These are phyloP conservation scores for Capronia americana DNA, from an alignment of 2,329 filamentous ascomycete species.

Conservation along the genomic window DNA sequence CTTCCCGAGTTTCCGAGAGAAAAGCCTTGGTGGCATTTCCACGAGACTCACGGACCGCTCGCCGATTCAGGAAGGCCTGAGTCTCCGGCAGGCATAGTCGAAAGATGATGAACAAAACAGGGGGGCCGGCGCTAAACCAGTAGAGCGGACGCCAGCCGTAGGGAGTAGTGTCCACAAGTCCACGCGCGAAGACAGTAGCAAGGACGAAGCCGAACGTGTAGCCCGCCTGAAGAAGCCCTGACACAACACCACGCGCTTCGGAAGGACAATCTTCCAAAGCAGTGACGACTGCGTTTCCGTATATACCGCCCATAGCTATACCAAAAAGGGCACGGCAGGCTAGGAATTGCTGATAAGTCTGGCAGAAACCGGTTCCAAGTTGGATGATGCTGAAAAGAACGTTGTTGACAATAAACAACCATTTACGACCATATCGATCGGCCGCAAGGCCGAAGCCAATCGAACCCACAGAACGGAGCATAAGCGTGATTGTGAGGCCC, in stretches of 20 bases:
- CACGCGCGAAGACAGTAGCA: conserved; percentile 60
- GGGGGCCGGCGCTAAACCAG: conserved; percentile 86
- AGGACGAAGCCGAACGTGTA: conserved; percentile 71
- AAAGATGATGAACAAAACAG: conserved; percentile 79
- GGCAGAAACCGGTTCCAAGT: conserved; percentile 65
- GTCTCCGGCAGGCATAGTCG: conserved; percentile 82
- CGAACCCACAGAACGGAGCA: conserved; percentile 66
- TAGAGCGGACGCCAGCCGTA: conserved; percentile 84
- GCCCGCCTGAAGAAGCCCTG: conserved; percentile 66
- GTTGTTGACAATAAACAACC: conserved; percentile 66
- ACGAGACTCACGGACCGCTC: conserved; percentile 64
- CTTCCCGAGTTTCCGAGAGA: conserved; percentile 76
- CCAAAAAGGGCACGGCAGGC: conserved; percentile 67
- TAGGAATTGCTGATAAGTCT: conserved; percentile 64
- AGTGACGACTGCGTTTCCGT: conserved; percentile 67
- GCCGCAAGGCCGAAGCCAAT: conserved; percentile 63
- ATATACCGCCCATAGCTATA: conserved; percentile 65
- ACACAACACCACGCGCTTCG: conserved; percentile 64
- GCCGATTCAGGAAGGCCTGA: conserved; percentile 69
- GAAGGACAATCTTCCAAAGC: conserved; percentile 67
- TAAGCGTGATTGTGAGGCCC: conserved; percentile 63
- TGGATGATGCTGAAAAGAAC: conserved; percentile 66
- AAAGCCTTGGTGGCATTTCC: conserved; percentile 71
- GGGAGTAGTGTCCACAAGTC: conserved; percentile 68
- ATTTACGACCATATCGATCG: conserved; percentile 63